Conservation (phyloP, 192 early-diverging fungal genomes). For the Lobulomyces angularis region DNA sequence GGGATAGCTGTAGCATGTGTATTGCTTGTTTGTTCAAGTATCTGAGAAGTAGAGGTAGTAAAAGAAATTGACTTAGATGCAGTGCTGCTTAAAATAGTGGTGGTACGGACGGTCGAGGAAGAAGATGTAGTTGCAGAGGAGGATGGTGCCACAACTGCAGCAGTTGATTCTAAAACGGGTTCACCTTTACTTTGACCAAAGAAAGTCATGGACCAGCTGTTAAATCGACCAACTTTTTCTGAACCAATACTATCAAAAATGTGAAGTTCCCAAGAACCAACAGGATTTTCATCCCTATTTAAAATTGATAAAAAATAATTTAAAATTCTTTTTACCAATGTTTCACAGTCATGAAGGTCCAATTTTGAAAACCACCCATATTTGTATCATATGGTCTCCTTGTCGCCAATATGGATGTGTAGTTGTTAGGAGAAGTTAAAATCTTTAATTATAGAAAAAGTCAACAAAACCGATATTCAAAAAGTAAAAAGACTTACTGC, state of each 20-base stretch:
- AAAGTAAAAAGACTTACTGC: too few species aligned
- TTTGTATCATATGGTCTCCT: slow-evolving; percentile 51
- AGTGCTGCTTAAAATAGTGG: neutral
- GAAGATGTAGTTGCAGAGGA: neutral
- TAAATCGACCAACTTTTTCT: slow-evolving; percentile 36
- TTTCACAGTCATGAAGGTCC: slow-evolving; percentile 93
- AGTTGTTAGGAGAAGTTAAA: slow-evolving; percentile 58
- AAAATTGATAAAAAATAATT: slow-evolving; percentile 1
- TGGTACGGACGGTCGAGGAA: neutral
- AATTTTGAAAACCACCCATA: slow-evolving; percentile 58
- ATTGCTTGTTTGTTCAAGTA: neutral
- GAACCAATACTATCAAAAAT: slow-evolving; percentile 53
- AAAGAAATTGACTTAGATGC: neutral
- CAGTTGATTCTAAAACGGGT: neutral
- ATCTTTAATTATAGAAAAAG: too few species aligned
- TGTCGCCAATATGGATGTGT: slow-evolving; percentile 55
- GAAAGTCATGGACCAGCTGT: slow-evolving; percentile 55
- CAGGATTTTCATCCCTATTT: slow-evolving; percentile 72
- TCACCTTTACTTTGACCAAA: slow-evolving; percentile 45
- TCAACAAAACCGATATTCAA: too few species aligned
- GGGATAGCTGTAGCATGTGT: neutral
- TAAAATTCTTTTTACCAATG: slow-evolving; percentile 60
- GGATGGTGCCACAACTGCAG: neutral
- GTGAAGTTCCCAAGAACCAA: slow-evolving; percentile 67
- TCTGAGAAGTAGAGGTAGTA: neutral